These are phyloP conservation scores for Cymbopogon flexuosus DNA, from an alignment of 202 grass and related monocot species.

Conservation along the genomic window DNA sequence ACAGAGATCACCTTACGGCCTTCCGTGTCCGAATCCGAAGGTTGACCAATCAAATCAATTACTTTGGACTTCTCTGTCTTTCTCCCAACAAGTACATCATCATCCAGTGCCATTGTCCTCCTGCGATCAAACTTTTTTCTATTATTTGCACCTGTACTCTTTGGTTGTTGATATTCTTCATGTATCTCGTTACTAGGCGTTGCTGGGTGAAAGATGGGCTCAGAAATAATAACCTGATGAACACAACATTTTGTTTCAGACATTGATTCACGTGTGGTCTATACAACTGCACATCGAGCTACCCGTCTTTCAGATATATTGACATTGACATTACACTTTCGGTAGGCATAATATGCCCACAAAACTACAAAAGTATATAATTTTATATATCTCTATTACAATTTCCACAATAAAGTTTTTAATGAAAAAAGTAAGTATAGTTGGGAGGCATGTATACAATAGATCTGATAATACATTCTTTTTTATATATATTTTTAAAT, in stretches of 20 bases:
- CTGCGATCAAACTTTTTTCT: background rate
- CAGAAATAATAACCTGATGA: background rate
- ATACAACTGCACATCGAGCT: background rate
- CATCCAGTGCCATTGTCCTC: background rate
- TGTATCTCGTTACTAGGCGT: background rate
- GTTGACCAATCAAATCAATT: background rate
- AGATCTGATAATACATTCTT: background rate
- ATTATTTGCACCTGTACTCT: background rate
- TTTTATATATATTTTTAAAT: background rate
- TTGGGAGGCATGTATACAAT: background rate
- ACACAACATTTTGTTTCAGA: background rate
- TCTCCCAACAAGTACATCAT: background rate
- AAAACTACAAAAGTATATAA: no score
- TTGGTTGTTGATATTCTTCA: background rate
- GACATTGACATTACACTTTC: no score
- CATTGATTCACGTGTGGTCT: background rate
- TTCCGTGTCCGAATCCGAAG: rapidly evolving
- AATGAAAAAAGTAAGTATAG: no score
- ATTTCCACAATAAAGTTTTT: no score
- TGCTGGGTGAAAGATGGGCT: background rate
- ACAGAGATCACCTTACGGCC: background rate
- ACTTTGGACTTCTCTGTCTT: background rate
- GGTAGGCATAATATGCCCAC: no score
- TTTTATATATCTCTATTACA: no score
- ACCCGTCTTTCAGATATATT: background rate